Evolutionary conservation across 148 eudicot genomes (phyloP).

Genomic region (Talinum fruticosum): DNA sequence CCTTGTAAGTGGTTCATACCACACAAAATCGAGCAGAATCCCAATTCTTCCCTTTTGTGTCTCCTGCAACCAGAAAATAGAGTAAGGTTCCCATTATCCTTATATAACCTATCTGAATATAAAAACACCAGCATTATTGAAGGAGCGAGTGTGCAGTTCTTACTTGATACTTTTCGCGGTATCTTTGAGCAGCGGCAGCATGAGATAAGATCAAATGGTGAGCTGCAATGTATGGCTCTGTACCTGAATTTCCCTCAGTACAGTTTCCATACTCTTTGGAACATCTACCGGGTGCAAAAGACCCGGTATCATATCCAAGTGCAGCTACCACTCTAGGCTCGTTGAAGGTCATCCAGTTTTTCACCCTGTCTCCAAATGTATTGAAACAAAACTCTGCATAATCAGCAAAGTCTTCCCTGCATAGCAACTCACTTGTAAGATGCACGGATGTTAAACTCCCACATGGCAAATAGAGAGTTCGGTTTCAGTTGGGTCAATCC

Average conservation of each 20-base stretch:
- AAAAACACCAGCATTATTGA: too few species aligned
- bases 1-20: conserved; percentile 91
- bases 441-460: neutral
- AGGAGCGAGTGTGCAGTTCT: neutral
- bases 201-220: conserved; percentile 78
- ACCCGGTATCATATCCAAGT: conserved; percentile 70
- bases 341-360: conserved; percentile 89
- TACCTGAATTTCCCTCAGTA: conserved; percentile 76
- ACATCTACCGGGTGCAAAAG: conserved; percentile 76
- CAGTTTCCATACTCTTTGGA: conserved; percentile 79
- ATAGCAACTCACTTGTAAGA: conserved; percentile 4
- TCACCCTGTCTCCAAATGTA: conserved; percentile 92
- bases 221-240: conserved; percentile 89
- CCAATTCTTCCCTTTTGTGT: conserved; percentile 82
- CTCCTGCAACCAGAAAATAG: conserved; percentile 31
- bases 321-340: conserved; percentile 91
- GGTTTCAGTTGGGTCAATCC: neutral
- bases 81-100: neutral
- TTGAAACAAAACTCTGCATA: conserved; percentile 94
- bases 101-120: neutral
- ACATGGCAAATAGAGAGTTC: too few species aligned
- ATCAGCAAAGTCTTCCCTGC: conserved; percentile 81
- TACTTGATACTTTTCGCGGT: conserved; percentile 73
- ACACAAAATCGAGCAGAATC: conserved; percentile 81
- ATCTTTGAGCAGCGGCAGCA: conserved; percentile 90